Conservation (phyloP, 176 grass and related monocot genomes). For the Triticum dicoccoides region DNA sequence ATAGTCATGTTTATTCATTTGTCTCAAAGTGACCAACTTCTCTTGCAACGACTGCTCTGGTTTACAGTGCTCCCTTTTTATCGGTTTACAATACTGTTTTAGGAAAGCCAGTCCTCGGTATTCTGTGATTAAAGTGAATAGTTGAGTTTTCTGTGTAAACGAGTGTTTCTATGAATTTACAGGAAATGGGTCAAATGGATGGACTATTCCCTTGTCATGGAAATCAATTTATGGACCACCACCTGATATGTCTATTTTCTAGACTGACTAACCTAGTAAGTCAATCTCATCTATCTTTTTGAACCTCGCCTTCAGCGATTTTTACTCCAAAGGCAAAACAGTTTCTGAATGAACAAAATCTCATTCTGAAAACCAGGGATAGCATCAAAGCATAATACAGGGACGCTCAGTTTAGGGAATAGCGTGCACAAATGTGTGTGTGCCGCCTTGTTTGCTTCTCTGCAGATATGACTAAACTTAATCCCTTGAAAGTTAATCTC, state of each 20-base stretch:
- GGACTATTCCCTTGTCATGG: conserved; percentile 84
- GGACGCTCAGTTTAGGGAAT: too few relatives aligned
- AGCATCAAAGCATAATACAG: too few relatives aligned
- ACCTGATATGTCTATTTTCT: conserved; percentile 85
- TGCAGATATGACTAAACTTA: too few relatives aligned
- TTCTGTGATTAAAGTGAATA: conserved; percentile 9
- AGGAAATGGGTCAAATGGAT: conserved; percentile 63
- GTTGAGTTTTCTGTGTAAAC: conserved; percentile 12
- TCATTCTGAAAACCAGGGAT: too few relatives aligned
- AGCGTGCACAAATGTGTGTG: too few relatives aligned
- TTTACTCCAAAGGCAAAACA: too few relatives aligned
- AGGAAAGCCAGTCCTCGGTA: neutral
- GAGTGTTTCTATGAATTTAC: conserved; percentile 15
- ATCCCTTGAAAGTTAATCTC: conserved; percentile 8
- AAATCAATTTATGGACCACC: conserved; percentile 93
- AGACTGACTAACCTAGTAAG: conserved; percentile 39
- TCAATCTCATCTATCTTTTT: neutral
- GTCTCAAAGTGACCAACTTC: neutral
- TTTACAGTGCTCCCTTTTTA: neutral
- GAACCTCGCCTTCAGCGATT: too few relatives aligned
- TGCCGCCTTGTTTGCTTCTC: too few relatives aligned
- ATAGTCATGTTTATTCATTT: conserved; percentile 8
- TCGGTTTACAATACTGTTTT: neutral
- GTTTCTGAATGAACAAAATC: too few relatives aligned
- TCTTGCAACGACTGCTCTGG: neutral